Conservation (phyloP, 139 green algal genomes). For the Raphidocelis subcapitata region DNA sequence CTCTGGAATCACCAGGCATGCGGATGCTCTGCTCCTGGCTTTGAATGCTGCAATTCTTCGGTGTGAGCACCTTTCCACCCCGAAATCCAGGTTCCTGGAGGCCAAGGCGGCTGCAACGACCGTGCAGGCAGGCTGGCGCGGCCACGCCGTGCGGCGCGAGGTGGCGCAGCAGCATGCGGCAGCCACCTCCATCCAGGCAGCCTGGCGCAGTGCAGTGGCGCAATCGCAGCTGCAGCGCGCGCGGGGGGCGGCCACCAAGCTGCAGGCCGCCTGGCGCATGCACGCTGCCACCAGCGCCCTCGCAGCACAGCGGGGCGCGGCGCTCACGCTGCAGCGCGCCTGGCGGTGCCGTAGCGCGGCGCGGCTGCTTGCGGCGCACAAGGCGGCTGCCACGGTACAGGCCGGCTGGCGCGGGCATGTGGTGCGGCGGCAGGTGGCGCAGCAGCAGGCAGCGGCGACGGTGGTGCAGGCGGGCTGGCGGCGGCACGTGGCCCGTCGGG, state of each 20-base stretch:
- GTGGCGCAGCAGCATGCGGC: constrained; percentile 27
- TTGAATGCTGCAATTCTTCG: too few species aligned
- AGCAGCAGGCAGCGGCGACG: not conserved
- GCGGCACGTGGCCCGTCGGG: too few species aligned
- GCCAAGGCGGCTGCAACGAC: constrained; percentile 27
- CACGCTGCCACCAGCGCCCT: too few species aligned
- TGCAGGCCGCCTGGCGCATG: constrained; percentile 34
- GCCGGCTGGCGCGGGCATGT: constrained; percentile 30
- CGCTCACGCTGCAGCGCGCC: too few species aligned
- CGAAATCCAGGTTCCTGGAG: too few species aligned
- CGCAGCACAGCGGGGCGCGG: too few species aligned
- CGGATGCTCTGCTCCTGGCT: too few species aligned
- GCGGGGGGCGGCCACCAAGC: constrained; percentile 24
- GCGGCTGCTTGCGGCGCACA: not conserved
- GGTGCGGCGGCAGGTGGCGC: constrained; percentile 11
- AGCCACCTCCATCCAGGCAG: constrained; percentile 14
- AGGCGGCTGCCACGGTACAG: constrained; percentile 39
- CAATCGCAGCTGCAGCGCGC: not conserved
- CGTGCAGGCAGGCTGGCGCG: constrained; percentile 17
- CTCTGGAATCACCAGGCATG: too few species aligned
- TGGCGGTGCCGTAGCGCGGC: constrained; percentile 1
- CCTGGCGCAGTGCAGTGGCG: constrained; percentile 34
- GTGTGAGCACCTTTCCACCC: too few species aligned
- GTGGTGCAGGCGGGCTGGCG: too few species aligned
- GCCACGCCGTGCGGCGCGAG: not conserved